Percentiles rank a stretch among this genome's conserved stretches.
Conservation (phyloP, 805 yeast genomes). For the Maudiozyma pseudohumilis region DNA sequence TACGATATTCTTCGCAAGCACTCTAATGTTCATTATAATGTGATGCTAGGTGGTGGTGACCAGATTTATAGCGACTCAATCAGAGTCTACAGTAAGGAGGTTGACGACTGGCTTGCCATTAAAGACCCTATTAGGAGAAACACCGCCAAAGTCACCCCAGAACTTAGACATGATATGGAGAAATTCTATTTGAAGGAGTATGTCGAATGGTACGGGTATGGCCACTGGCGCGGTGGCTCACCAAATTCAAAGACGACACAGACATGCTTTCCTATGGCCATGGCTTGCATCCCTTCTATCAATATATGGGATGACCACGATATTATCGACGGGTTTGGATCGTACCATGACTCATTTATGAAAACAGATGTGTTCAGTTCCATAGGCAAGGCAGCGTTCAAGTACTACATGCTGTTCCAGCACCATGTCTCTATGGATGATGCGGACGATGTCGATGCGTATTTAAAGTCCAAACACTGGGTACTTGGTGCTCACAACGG, state of each 20-base stretch:
- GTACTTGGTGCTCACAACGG: constrained; percentile 49
- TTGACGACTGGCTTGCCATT: constrained; percentile 51
- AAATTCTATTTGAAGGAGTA: constrained; percentile 66
- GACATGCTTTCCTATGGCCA: constrained; percentile 56
- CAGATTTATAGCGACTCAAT: constrained; percentile 85
- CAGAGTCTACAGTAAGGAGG: constrained; percentile 42
- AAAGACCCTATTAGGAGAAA: constrained; percentile 39
- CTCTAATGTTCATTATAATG: constrained; percentile 60
- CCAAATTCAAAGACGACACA: constrained; percentile 54
- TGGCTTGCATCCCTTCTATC: constrained; percentile 75
- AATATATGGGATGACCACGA: constrained; percentile 94
- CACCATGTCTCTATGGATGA: constrained; percentile 57
- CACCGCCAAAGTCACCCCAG: constrained; percentile 36
- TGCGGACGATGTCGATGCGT: constrained; percentile 24
- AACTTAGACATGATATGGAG: constrained; percentile 46
- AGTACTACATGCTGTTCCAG: constrained; percentile 85
- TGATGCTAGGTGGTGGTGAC: constrained; percentile 97
- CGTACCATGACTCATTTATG: constrained; percentile 74
- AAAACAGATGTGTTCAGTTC: constrained; percentile 51
- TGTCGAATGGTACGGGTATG: constrained; percentile 82
- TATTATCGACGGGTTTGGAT: constrained; percentile 92
- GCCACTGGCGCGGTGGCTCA: constrained; percentile 64
- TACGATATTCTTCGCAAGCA: constrained; percentile 70
- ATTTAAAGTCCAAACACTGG: constrained; percentile 46
- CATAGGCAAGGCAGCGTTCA: constrained; percentile 72